A percentile compares a stretch with the other conserved stretches of the same genome.
Conservation (phyloP, 1,284 basidiomycete genomes). For the Cryptococcus sp. region DNA sequence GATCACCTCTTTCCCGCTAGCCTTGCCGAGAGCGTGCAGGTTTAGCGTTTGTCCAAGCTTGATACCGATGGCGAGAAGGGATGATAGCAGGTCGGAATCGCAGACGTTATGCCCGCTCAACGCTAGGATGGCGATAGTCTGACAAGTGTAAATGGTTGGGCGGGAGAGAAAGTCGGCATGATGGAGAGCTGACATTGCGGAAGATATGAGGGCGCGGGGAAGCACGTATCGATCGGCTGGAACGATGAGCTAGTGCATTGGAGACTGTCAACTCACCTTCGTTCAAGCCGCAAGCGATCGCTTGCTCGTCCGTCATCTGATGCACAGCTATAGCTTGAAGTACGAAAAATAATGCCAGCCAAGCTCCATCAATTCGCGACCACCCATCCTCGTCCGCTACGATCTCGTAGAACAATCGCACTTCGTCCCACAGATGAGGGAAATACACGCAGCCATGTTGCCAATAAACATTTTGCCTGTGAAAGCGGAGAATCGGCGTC, state of each 20-base stretch:
- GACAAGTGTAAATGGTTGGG: conserved; percentile 24
- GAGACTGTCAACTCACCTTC: conserved; percentile 15
- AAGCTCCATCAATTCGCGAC: conserved; percentile 20
- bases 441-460: conserved; percentile 30
- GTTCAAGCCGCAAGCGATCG: conserved; percentile 16
- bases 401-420: conserved; percentile 16
- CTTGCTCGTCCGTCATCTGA: conserved; percentile 24
- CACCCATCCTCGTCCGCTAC: conserved; percentile 7
- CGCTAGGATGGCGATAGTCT: conserved; percentile 24
- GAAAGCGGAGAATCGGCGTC: conserved; percentile 17
- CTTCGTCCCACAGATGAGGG: conserved; percentile 18
- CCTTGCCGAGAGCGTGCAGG: conserved; percentile 18
- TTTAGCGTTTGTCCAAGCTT: conserved; percentile 25
- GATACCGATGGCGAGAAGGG: conserved; percentile 27
- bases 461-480: conserved; percentile 20
- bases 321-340: conserved; percentile 27
- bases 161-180: conserved; percentile 21
- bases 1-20: conserved; percentile 2
- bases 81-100: conserved; percentile 29
- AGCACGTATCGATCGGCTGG: conserved; percentile 20
- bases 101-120: conserved; percentile 33
- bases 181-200: conserved; percentile 21
- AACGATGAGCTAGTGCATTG: background rate
- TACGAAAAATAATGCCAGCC: conserved; percentile 23
- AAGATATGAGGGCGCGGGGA: conserved; percentile 20